Evolutionary conservation across 768 basidiomycete genomes (phyloP), one percentile per base, ranked within the genome.

Genomic region (Pisolithus orientalis): DNA sequence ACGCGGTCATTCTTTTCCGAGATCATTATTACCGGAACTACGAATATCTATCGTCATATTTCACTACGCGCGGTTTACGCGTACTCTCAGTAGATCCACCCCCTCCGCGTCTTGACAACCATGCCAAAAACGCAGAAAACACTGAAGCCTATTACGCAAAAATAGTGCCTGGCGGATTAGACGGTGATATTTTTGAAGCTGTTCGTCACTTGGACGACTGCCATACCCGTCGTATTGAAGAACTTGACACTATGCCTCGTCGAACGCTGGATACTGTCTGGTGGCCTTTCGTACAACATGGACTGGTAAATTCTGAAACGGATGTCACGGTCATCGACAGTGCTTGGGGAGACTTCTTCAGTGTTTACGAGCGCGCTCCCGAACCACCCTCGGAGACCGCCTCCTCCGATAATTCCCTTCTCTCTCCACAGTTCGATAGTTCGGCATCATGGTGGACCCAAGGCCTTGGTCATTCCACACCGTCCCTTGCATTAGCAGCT

Each of bases 361-460:
- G 83, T 57, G 77, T 88, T 44, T 85, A 82, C 57, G 73, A 76
- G 50, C 66, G 63, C 29, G 29, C 65, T 56, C 38, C 59, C 50
- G 47, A 44, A 24, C 32, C 52, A 29, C 53, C 70, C 8, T 29
- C 63, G 1, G 51, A 64, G 49, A 27, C 44, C 13, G 5, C 16
- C 7, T 29, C 25, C 25, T 13, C 57, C 45, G 8, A 49, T 28
- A 44, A 43, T 47, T 82, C 68, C 50, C 75, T 72, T 50, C 70
- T 77, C 58, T 78, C 74, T 48, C 77, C 82, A 5, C 82, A 90
- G 57, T 80, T 93, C 57, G 94, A 97, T 62, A 86, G 90, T 4
- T 96, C 94, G 0, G 95, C 94, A 0, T 95, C 93, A 10, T 97
- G 95, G 95, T 98, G 95, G 93, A 98, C 94, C 0, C 95, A 98